These are phyloP conservation scores for Candida ortonii DNA, from an alignment of 805 yeast genomes.

Conservation along the genomic window DNA sequence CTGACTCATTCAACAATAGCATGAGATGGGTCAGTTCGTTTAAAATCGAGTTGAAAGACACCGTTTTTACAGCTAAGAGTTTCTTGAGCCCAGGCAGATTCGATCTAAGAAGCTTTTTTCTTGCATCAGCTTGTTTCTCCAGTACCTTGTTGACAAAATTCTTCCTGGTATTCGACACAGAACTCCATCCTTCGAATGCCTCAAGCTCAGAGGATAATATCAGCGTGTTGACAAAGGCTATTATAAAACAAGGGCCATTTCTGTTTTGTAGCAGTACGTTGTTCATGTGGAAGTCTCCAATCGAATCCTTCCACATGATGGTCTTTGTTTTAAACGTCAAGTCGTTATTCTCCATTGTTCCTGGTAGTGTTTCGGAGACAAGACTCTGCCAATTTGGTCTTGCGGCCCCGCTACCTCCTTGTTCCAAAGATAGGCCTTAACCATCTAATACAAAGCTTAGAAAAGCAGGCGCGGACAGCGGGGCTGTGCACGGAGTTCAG, in stretches of 20 bases:
- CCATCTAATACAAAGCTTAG: too few species aligned
- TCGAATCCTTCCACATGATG: constrained; percentile 27
- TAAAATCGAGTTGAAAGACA: constrained; percentile 41
- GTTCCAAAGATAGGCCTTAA: too few species aligned
- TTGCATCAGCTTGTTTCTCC: not conserved
- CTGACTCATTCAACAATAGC: constrained; percentile 33
- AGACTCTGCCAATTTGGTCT: too few species aligned
- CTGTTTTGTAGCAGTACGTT: constrained; percentile 70
- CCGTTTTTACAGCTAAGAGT: constrained; percentile 20
- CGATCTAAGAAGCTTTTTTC: constrained; percentile 1
- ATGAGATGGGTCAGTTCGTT: constrained; percentile 48
- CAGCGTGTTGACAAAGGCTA: constrained; percentile 72
- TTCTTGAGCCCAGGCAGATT: constrained; percentile 23
- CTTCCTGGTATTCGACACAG: constrained; percentile 11
- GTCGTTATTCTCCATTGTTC: too few species aligned
- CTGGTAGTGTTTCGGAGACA: too few species aligned
- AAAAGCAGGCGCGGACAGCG: too few species aligned
- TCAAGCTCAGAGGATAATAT: constrained; percentile 45
- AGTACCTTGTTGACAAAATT: not conserved
- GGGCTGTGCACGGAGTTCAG: too few species aligned
- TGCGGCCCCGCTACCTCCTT: too few species aligned
- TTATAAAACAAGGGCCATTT: constrained; percentile 87
- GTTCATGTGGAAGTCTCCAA: constrained; percentile 34
- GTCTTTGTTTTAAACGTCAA: constrained; percentile 28
- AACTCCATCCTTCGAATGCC: constrained; percentile 21